phyloP scores from a whole-genome alignment of 2,329 filamentous ascomycete species.

The Pestalotiopsis sp. region DNA sequence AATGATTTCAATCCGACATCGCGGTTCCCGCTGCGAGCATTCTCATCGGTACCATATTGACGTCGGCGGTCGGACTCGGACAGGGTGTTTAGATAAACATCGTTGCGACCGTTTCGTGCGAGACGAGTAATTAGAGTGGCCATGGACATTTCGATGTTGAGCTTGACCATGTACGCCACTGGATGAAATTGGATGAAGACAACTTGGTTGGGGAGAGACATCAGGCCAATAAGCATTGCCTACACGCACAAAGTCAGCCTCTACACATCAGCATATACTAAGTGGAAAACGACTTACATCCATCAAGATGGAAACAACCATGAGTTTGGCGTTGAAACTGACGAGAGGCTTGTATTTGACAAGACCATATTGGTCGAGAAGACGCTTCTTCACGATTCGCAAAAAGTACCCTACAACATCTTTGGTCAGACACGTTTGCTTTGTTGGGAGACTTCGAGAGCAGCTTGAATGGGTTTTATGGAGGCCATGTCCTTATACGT shows the following conservation, averaged over 20 bases:
- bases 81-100: constrained; percentile 8
- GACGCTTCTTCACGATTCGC: constrained; percentile 44
- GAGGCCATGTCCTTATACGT: too few relatives aligned
- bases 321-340: constrained; percentile 52
- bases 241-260: constrained; percentile 10
- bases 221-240: constrained; percentile 43
- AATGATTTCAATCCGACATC: constrained; percentile 19
- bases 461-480: neutral
- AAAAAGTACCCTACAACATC: constrained; percentile 46
- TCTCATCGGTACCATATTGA: constrained; percentile 5
- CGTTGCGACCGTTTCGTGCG: constrained; percentile 4
- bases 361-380: constrained; percentile 49
- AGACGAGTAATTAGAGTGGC: constrained; percentile 46
- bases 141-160: constrained; percentile 56
- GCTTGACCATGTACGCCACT: constrained; percentile 45
- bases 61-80: constrained; percentile 11
- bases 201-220: constrained; percentile 49
- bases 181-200: constrained; percentile 51
- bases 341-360: constrained; percentile 54
- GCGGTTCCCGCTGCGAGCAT: constrained; percentile 3
- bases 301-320: constrained; percentile 52
- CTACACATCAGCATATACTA: neutral
- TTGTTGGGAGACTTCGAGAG: neutral
- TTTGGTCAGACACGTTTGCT: too few relatives aligned
- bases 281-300: constrained; percentile 38